Percentiles rank a stretch among this genome's conserved stretches.
These are phyloP conservation scores for Ceratobasidium papillatum DNA, from an alignment of 1,284 basidiomycete species.

Conservation along the genomic window DNA sequence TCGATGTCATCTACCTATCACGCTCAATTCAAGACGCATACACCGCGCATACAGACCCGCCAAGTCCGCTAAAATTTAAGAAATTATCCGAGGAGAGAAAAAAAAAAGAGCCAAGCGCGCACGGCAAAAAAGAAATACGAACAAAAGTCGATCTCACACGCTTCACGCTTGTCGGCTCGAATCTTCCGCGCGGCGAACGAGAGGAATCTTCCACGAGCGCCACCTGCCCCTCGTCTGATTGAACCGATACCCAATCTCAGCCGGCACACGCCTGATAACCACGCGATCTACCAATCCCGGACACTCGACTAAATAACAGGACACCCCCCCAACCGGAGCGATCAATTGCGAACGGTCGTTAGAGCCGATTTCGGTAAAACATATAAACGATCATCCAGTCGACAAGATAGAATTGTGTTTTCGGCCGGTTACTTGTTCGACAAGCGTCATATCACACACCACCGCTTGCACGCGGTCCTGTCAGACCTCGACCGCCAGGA, in stretches of 20 bases:
- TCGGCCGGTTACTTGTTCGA: conserved; percentile 17
- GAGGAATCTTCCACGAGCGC: neutral
- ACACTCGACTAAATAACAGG: neutral
- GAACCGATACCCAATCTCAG: conserved; percentile 5
- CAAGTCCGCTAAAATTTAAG: neutral
- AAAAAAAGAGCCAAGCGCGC: neutral
- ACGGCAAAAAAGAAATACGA: neutral
- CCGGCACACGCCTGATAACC: neutral
- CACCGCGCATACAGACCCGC: neutral
- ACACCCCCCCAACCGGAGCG: neutral
- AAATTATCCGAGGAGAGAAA: neutral
- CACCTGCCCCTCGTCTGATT: conserved; percentile 1
- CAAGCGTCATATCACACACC: conserved; percentile 2
- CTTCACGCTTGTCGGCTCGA: neutral
- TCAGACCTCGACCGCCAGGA: conserved; percentile 22
- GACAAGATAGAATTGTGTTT: neutral
- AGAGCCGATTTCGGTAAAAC: conserved; percentile 5
- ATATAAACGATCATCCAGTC: neutral
- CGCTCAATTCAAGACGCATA: neutral
- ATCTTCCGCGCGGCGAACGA: neutral
- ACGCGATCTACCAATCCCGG: conserved; percentile 12
- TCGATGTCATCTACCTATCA: neutral
- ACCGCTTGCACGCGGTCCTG: conserved; percentile 18
- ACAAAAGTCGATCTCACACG: conserved; percentile 6
- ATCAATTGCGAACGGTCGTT: neutral